Conservation (phyloP, 2,329 filamentous ascomycete species). For the Fusarium duplospermum region DNA sequence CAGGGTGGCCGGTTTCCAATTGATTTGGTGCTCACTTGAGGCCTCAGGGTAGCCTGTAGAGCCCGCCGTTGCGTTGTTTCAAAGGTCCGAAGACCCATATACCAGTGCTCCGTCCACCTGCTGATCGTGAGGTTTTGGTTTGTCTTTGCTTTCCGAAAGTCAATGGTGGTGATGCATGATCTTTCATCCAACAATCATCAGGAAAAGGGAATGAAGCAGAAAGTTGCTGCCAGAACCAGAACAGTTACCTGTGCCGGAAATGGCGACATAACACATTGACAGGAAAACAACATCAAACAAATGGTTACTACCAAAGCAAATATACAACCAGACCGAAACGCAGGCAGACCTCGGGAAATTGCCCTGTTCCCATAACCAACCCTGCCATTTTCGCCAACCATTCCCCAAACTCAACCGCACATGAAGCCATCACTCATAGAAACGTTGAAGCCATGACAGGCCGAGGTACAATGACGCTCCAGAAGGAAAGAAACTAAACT, state of each 20-base stretch:
- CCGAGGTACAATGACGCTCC: not conserved
- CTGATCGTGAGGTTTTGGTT: not conserved
- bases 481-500: not conserved
- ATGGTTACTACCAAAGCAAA: constrained; percentile 32
- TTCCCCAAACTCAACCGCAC: constrained; percentile 16
- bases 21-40: not conserved
- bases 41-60: not conserved
- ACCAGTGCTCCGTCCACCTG: not conserved
- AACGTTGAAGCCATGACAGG: not conserved
- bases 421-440: constrained; percentile 13
- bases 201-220: not conserved
- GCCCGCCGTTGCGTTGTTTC: not conserved
- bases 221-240: not conserved
- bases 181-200: not conserved
- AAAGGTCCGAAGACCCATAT: not conserved
- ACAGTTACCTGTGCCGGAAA: not conserved
- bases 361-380: constrained; percentile 17
- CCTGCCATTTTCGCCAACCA: constrained; percentile 40
- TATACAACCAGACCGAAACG: constrained; percentile 31
- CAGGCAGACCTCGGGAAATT: constrained; percentile 26
- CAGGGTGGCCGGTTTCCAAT: not conserved
- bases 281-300: not conserved
- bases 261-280: not conserved
- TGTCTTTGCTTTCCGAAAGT: not conserved
- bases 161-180: not conserved